Base-by-base conservation (phyloP, 345 rosid genomes). In the Nephelium lappaceum region DNA sequence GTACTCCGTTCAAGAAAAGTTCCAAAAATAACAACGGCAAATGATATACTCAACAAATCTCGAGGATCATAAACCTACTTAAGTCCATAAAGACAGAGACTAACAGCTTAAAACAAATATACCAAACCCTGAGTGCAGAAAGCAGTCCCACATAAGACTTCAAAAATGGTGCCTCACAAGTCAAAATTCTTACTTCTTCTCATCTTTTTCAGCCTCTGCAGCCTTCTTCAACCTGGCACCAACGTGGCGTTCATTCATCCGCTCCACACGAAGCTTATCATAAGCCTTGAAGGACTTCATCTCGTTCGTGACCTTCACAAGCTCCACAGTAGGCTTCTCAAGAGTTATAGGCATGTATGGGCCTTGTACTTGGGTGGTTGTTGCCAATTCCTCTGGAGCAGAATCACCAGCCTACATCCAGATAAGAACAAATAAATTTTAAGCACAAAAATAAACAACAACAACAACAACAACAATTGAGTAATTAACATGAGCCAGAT, bases 201-300 rank as follows among this genome's bases (percentile, higher is more conserved):
- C 97, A 79, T 95, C 98, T 80, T 93, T 95, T 87, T 87, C 97
- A 0, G 97, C 98, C 75, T 95, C 98, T 0, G 97, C 93, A 0
- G 98, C 98, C 87, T 81, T 90, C 84, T 95, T 95, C 86, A 88
- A 16, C 77, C 97, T 91, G 1, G 78, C 88, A 71, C 97, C 97
- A 12, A 87, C 36, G 65, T 93, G 96, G 23, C 94, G 92, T 31
- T 67, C 65, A 24, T 90, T 92, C 25, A 42, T 83, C 1, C 94
- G 81, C 88, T 95, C 97, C 0, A 89, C 58, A 0, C 95, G 86
- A 10, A 95, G 72, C 88, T 95, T 95, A 86, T 93, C 82, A 21
- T 90, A 95, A 4, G 98, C 98, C 83, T 85, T 91, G 84, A 95
- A 89, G 0, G 93, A 74, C 73, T 91, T 95, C 97, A 95, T 88